Evolutionary conservation across 2,329 filamentous ascomycete genomes (phyloP), one percentile per base, ranked within the genome.

Genomic region (Aspergillus terreus): DNA sequence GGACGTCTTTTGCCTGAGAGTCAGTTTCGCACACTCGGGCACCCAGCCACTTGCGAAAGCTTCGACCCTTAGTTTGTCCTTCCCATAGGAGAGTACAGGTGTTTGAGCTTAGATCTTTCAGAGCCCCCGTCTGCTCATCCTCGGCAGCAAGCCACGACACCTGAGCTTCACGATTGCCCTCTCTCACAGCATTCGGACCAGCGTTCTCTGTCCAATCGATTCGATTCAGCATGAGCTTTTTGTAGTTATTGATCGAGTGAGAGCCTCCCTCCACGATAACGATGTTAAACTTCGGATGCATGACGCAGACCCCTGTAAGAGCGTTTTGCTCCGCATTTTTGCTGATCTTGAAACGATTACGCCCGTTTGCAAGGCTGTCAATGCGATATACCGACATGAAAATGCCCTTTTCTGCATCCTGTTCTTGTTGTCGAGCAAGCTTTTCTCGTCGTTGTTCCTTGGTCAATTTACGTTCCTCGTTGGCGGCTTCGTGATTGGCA

Each of bases 121-220:
- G 72, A 42, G 86, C 80, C 2, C 90, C 90, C 9, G 67, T 68
- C 48, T 84, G 79, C 52, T 91, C 88, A 63, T 92, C 86, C 63
- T 94, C 83, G 1, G 89, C 84, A 54, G 86, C 82, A 44, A 96
- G 77, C 90, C 91, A 96, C 42, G 77, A 69, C 15, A 84, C 83
- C 44, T 85, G 78, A 1, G 82, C 80, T 52, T 82, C 82, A 51
- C 80, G 78, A 51, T 85, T 85, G 35, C 78, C 80, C 53, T 84
- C 76, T 49, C 74, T 71, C 30, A 71, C 74, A 9, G 64, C 79
- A 40, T 83, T 79, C 0, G 91, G 86, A 2, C 85, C 84, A 0
- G 83, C 81, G 61, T 95, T 96, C 67, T 97, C 92, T 2, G 87
- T 88, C 94, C 95, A 99, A 70, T 95, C 87, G 64, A 97, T 91